Evolutionary conservation across 2,329 filamentous ascomycete genomes (phyloP), one percentile per base, ranked within the genome.

Genomic region (Alternaria arbusti): DNA sequence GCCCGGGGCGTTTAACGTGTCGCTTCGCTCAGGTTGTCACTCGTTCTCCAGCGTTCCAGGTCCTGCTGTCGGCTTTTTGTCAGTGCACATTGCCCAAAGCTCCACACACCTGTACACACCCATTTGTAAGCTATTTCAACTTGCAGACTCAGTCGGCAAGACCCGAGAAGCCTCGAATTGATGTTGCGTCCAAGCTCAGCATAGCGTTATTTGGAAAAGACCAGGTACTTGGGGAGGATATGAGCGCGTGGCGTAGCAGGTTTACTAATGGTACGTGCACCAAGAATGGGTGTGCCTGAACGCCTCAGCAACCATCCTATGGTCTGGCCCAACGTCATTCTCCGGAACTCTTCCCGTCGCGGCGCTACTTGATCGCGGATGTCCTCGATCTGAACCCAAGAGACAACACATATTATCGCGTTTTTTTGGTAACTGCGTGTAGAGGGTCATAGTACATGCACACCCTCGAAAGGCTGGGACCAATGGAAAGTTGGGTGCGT

Each of bases 1-100:
- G 3, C 32, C 0, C 1, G 3, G 32, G 32, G 32, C 0, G 32
- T 36, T 0, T 15, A n/a, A 3, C 2, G 13, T 36, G 32, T n/a
- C 2, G 15, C 15, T 40, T 3, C 15, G 7, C 32, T 6, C 36
- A 40, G 36, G 5, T 40, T 17, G 36, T 11, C 1, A 17, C 3
- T 6, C 5, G 36, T 40, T 10, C n/a, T 17, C n/a, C n/a, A 10
- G 36, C 36, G n/a, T 1, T 40, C 36, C 5, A 6, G 36, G 2
- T 17, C 9, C 8, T 40, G 36, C 36, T 6, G 9, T 40, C 36
- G 36, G n/a, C n/a, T 17, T 17, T 17, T 8, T 0, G n/a, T 40
- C 8, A 40, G 36, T 40, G n/a, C 36, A 17, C n/a, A 0, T 3
- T 40, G 36, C 0, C 36, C 36, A 0, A 6, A 17, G 36, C n/a